phyloP scores from a whole-genome alignment of 2,329 filamentous ascomycete genomes.

The Chaetomium sp. region DNA sequence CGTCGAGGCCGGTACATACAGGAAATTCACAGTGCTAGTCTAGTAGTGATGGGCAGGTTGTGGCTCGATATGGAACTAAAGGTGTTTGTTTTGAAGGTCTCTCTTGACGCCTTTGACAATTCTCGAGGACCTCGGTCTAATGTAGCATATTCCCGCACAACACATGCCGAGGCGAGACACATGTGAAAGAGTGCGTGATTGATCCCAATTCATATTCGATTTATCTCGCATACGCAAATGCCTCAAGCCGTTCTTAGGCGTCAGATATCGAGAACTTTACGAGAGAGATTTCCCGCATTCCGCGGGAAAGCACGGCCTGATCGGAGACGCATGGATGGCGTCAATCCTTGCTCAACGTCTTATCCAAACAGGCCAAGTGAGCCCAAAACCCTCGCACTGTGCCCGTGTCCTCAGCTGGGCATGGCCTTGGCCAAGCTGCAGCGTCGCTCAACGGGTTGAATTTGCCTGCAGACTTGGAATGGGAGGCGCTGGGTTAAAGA shows the following conservation, averaged over 20 bases:
- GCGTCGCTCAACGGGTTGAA: neutral
- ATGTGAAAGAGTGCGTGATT: neutral
- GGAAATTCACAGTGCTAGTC: neutral
- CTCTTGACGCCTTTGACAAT: neutral
- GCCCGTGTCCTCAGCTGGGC: neutral
- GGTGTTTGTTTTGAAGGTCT: neutral
- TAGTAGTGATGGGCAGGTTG: neutral
- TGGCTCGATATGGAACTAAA: neutral
- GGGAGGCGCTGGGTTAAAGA: conserved; percentile 29
- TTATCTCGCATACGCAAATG: neutral
- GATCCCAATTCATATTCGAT: neutral
- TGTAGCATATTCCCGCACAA: neutral
- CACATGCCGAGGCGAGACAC: neutral
- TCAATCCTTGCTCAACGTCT: neutral
- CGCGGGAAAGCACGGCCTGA: conserved; percentile 20
- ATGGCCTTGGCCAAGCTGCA: conserved; percentile 8
- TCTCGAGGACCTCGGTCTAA: neutral
- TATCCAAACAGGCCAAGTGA: conserved; percentile 7
- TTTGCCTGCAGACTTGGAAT: conserved; percentile 20
- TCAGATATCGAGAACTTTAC: neutral
- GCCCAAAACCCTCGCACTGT: conserved; percentile 16
- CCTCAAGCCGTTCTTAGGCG: neutral
- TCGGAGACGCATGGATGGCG: conserved; percentile 8
- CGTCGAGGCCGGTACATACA: neutral
- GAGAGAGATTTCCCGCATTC: conserved; percentile 7